phyloP scores from a whole-genome alignment of 2,329 filamentous ascomycete genomes.

The Nemania sp. region DNA sequence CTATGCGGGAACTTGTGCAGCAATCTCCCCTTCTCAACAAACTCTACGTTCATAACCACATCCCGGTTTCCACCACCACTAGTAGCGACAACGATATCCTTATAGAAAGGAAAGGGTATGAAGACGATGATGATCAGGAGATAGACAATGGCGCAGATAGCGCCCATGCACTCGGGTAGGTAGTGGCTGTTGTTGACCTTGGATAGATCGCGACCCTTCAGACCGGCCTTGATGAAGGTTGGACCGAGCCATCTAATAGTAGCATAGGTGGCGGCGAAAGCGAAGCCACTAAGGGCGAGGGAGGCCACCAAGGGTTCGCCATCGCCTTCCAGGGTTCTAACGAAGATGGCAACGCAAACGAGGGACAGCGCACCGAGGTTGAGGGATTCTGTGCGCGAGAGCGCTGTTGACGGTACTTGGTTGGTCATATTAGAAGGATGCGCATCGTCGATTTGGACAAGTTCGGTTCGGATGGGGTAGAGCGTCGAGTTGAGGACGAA shows the following conservation, averaged over 20 bases:
- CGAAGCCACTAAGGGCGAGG: slow-evolving; percentile 85
- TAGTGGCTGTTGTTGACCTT: slow-evolving; percentile 69
- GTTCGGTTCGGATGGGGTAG: neutral
- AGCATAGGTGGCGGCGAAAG: slow-evolving; percentile 83
- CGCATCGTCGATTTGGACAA: slow-evolving; percentile 26
- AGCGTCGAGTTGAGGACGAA: neutral
- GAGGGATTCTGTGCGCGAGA: slow-evolving; percentile 66
- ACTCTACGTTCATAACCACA: slow-evolving; percentile 78
- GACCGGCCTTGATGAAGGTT: slow-evolving; percentile 86
- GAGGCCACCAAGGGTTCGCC: slow-evolving; percentile 91
- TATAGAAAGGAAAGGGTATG: slow-evolving; percentile 97
- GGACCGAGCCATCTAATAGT: slow-evolving; percentile 94
- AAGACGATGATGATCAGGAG: slow-evolving; percentile 89
- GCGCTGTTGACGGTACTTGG: slow-evolving; percentile 51
- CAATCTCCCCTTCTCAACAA: slow-evolving; percentile 84
- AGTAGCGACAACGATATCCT: slow-evolving; percentile 95
- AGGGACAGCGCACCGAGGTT: slow-evolving; percentile 72
- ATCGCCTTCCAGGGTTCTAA: slow-evolving; percentile 81
- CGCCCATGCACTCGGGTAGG: slow-evolving; percentile 94
- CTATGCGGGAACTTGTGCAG: slow-evolving; percentile 93
- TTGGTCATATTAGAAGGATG: slow-evolving; percentile 42
- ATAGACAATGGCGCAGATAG: slow-evolving; percentile 92
- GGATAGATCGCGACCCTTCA: slow-evolving; percentile 90
- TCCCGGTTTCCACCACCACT: slow-evolving; percentile 94
- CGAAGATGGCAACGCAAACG: slow-evolving; percentile 78